phyloP scores from a whole-genome alignment of 1,139 yeast species.

The Kodamaea alishanica region DNA sequence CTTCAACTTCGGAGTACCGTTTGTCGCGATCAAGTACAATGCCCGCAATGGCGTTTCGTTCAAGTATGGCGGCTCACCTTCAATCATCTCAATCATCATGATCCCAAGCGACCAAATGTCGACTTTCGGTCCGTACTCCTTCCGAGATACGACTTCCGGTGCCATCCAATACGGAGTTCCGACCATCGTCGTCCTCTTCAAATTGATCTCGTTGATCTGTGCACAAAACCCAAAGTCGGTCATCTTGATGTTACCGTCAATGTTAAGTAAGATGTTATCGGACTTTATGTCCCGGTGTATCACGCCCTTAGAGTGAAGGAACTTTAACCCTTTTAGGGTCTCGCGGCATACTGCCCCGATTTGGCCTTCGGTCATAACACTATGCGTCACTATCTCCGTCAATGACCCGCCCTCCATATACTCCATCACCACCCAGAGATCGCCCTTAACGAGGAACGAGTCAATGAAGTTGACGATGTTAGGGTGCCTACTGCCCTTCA shows the following conservation, averaged over 20 bases:
- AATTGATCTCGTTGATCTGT: conserved; percentile 79
- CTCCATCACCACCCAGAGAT: conserved; percentile 96
- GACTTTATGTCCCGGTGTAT: conserved; percentile 96
- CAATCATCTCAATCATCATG: conserved; percentile 98
- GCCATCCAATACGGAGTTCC: conserved; percentile 99
- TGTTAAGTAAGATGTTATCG: conserved; percentile 79
- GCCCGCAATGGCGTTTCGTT: conserved; percentile 94
- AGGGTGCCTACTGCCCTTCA: conserved; percentile 87
- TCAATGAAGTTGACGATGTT: conserved; percentile 92
- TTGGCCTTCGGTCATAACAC: conserved; percentile 96
- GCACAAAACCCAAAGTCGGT: conserved; percentile 95
- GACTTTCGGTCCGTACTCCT: conserved; percentile 95
- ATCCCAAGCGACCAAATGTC: conserved; percentile 98
- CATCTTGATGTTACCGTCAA: conserved; percentile 84
- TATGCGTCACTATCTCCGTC: conserved; percentile 92
- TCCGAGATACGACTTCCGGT: conserved; percentile 91
- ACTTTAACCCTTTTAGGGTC: conserved; percentile 78
- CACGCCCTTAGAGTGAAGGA: conserved; percentile 88
- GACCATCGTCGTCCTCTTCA: conserved; percentile 94
- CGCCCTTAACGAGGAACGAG: conserved; percentile 69
- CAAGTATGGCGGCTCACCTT: conserved; percentile 97
- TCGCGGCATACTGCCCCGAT: conserved; percentile 95
- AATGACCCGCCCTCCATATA: conserved; percentile 97
- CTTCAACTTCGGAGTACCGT: conserved; percentile 89
- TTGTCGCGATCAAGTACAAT: conserved; percentile 86